These are phyloP conservation scores for Emericellopsis cladophorae DNA, from an alignment of 2,329 filamentous ascomycete species.

Conservation along the genomic window DNA sequence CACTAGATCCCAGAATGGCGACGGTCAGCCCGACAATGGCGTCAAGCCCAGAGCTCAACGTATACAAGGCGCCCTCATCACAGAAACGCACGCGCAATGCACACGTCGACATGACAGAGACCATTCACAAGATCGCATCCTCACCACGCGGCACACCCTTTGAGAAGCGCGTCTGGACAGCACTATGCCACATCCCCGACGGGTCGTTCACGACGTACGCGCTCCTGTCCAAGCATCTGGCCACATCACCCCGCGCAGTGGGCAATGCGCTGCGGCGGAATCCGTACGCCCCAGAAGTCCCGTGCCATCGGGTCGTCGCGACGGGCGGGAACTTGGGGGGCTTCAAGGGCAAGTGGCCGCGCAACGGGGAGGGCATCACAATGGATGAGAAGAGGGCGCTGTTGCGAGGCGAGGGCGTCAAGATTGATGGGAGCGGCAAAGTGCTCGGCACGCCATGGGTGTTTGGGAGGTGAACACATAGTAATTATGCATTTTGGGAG, in stretches of 20 bases:
- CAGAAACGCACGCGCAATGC: neutral
- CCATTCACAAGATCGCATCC: constrained; percentile 30
- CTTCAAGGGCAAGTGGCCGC: constrained; percentile 55
- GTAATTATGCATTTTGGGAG: neutral
- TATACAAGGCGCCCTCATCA: neutral
- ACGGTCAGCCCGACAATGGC: neutral
- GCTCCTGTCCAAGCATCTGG: constrained; percentile 52
- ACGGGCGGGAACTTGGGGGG: constrained; percentile 59
- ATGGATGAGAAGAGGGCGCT: constrained; percentile 51
- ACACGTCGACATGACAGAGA: constrained; percentile 16
- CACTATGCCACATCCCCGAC: constrained; percentile 64
- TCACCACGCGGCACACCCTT: constrained; percentile 34
- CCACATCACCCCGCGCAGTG: constrained; percentile 62
- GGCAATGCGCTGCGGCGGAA: constrained; percentile 68
- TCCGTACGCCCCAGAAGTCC: constrained; percentile 71
- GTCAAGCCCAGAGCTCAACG: neutral
- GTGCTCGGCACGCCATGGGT: constrained; percentile 45
- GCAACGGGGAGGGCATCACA: constrained; percentile 47
- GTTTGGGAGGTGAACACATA: neutral
- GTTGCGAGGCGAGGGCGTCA: constrained; percentile 50
- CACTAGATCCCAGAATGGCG: neutral
- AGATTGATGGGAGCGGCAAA: constrained; percentile 45
- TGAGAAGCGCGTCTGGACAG: constrained; percentile 53
- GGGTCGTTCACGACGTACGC: constrained; percentile 72
- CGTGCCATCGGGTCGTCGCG: constrained; percentile 71